Conservation (phyloP, 768 basidiomycete genomes). For the Tulasnella sp. region DNA sequence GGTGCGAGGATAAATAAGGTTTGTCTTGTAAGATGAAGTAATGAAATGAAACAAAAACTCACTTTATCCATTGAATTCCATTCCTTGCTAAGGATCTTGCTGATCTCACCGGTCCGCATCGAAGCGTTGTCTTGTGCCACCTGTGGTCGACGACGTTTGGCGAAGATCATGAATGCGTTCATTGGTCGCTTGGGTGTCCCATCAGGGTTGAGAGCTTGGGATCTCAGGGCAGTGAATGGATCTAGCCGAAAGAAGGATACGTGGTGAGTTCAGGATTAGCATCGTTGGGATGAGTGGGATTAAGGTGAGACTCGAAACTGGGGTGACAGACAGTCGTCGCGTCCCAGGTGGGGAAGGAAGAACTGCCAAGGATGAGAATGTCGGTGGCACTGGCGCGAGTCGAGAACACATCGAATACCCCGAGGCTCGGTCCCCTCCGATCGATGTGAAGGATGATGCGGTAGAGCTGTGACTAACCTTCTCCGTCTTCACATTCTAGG, state of each 20-base stretch:
- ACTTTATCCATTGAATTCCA: slow-evolving; percentile 75
- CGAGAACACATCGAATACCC: background rate
- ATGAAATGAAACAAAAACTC: slow-evolving; percentile 24
- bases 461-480: background rate
- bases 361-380: background rate
- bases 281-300: background rate
- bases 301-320: background rate
- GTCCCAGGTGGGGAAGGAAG: background rate
- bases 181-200: slow-evolving; percentile 84
- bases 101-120: slow-evolving; percentile 84
- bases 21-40: no score
- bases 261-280: slow-evolving; percentile 1
- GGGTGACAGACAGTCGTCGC: background rate
- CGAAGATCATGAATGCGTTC: slow-evolving; percentile 94
- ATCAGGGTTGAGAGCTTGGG: slow-evolving; percentile 66
- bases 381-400: background rate
- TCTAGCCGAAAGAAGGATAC: background rate
- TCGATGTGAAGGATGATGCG: background rate
- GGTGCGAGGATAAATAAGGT: background rate
- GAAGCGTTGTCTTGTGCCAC: slow-evolving; percentile 80
- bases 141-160: slow-evolving; percentile 63
- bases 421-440: no score
- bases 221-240: background rate
- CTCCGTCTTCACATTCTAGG: background rate
- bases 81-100: slow-evolving; percentile 77